Conservation (phyloP, 2,329 filamentous ascomycete genomes). For the Clonostachys sp. region DNA sequence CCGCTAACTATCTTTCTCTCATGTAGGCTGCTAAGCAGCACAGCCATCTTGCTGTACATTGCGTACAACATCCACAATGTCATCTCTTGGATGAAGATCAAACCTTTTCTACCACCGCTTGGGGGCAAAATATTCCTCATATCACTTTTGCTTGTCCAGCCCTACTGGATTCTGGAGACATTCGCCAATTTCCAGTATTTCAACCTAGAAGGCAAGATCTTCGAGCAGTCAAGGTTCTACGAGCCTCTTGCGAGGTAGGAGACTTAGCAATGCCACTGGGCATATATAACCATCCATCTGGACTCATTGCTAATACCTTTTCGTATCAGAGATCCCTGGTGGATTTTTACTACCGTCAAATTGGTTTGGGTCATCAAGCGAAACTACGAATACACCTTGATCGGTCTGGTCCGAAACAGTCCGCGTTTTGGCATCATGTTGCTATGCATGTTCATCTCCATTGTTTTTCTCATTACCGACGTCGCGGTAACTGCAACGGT, state of each 20-base stretch:
- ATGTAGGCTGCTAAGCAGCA: slow-evolving; percentile 5
- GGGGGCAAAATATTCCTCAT: slow-evolving; percentile 5
- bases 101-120: slow-evolving; percentile 7
- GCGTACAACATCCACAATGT: slow-evolving; percentile 8
- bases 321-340: slow-evolving; percentile 6
- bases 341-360: slow-evolving; percentile 8
- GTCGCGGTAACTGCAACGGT: slow-evolving; percentile 1
- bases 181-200: slow-evolving; percentile 9
- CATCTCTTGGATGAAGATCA: slow-evolving; percentile 8
- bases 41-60: slow-evolving; percentile 6
- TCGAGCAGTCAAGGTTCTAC: slow-evolving; percentile 4
- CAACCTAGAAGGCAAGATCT: slow-evolving; percentile 2
- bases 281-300: background rate
- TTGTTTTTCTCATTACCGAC: slow-evolving; percentile 6
- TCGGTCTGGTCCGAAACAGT: slow-evolving; percentile 3
- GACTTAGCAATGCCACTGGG: background rate
- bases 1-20: too few relatives aligned
- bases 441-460: slow-evolving; percentile 7
- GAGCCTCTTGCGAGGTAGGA: slow-evolving; percentile 5
- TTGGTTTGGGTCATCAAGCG: slow-evolving; percentile 7
- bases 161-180: slow-evolving; percentile 7
- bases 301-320: background rate
- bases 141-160: slow-evolving; percentile 5
- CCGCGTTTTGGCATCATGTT: slow-evolving; percentile 8
- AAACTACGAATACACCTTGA: slow-evolving; percentile 7